Evolutionary conservation across 805 yeast genomes (phyloP).

Genomic region (Tetrapisispora phaffii): DNA sequence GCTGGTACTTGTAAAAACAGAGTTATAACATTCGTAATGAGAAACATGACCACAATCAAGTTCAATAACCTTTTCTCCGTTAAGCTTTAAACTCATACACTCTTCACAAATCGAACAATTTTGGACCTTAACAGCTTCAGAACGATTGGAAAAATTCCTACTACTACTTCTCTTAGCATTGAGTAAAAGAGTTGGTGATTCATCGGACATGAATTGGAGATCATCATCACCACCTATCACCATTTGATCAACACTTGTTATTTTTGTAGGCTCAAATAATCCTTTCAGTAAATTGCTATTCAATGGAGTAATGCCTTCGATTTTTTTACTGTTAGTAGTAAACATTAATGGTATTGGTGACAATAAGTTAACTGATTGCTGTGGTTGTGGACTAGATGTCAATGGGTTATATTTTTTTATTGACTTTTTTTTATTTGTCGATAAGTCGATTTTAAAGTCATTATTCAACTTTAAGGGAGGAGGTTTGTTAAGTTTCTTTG

Average conservation of each 20-base stretch:
- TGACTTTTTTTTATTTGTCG: background rate
- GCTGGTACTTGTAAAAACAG: slow-evolving; percentile 20
- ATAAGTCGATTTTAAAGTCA: background rate
- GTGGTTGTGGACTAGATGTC: background rate
- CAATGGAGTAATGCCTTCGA: background rate
- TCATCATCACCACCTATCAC: slow-evolving; percentile 8
- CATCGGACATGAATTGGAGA: slow-evolving; percentile 14
- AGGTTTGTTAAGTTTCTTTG: background rate
- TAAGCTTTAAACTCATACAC: slow-evolving; percentile 30
- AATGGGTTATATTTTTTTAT: background rate
- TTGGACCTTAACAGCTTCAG: background rate
- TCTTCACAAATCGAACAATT: slow-evolving; percentile 39
- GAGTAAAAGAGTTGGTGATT: slow-evolving; percentile 18
- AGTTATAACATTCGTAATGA: slow-evolving; percentile 36
- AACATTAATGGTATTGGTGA: background rate
- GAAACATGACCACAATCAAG: slow-evolving; percentile 36
- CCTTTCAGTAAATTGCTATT: background rate
- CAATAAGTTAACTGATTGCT: background rate
- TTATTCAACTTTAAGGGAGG: background rate
- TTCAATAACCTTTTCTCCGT: slow-evolving; percentile 36
- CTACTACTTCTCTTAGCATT: slow-evolving; percentile 7
- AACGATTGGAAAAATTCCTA: slow-evolving; percentile 14
- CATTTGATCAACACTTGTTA: slow-evolving; percentile 1
- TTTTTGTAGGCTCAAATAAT: background rate
- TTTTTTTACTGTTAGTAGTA: background rate